Conservation (phyloP, 2,329 filamentous ascomycete genomes). For the Zasmidium citrigriseum region DNA sequence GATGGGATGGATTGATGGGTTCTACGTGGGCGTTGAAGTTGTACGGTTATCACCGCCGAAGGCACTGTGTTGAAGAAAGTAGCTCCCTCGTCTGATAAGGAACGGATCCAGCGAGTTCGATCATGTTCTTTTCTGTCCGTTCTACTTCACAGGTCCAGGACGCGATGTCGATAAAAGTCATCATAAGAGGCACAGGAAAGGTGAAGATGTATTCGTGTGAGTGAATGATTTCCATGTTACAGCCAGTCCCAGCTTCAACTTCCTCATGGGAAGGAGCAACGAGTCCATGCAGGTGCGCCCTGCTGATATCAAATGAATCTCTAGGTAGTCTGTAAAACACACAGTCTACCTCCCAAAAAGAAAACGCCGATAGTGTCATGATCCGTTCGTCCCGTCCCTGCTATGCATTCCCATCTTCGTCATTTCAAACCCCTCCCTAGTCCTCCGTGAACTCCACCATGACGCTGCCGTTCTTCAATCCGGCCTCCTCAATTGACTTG, state of each 20-base stretch:
- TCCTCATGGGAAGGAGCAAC: not conserved
- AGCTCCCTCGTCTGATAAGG: too few relatives aligned
- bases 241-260: not conserved
- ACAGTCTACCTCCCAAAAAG: not conserved
- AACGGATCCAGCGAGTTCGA: too few relatives aligned
- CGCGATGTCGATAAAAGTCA: too few relatives aligned
- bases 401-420: not conserved
- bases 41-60: not conserved
- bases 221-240: not conserved
- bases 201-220: too few relatives aligned
- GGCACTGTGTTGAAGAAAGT: too few relatives aligned
- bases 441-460: slow-evolving; percentile 77
- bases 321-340: not conserved
- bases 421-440: not conserved
- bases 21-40: not conserved
- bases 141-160: too few relatives aligned
- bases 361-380: not conserved
- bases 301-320: not conserved
- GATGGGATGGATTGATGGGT: not conserved
- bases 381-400: too few relatives aligned
- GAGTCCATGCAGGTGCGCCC: not conserved
- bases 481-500: slow-evolving; percentile 72
- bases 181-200: too few relatives aligned
- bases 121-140: too few relatives aligned
- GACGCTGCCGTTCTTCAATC: slow-evolving; percentile 87